A percentile compares a stretch with the other conserved stretches of the same genome.
phyloP scores from a whole-genome alignment of 2,329 filamentous ascomycete species.

The Periconia sp. region DNA sequence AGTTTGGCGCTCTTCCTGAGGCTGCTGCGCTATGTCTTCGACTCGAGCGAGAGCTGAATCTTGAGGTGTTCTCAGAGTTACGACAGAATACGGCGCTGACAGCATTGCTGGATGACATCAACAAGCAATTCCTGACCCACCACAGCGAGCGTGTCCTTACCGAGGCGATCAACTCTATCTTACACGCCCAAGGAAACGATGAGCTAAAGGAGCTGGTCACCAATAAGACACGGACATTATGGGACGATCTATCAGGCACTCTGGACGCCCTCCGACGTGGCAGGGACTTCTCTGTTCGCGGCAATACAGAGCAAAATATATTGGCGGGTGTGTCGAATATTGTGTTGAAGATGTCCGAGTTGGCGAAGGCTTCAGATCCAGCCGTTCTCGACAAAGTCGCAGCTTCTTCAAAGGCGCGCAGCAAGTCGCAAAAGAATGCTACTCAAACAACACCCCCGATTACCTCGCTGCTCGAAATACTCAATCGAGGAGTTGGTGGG shows the following conservation, averaged over 20 bases:
- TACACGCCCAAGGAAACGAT: conserved; percentile 83
- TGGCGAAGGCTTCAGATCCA: conserved; percentile 76
- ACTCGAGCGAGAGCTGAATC: conserved; percentile 81
- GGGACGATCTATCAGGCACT: conserved; percentile 79
- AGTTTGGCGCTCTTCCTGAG: conserved; percentile 86
- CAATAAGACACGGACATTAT: conserved; percentile 75
- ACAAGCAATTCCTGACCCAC: conserved; percentile 91
- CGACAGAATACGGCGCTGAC: conserved; percentile 84
- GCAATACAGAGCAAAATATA: conserved; percentile 65
- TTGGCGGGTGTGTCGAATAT: conserved; percentile 73
- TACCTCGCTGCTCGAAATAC: conserved; percentile 70
- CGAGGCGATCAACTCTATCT: conserved; percentile 78
- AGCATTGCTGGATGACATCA: conserved; percentile 84
- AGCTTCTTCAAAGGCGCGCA: conserved; percentile 45
- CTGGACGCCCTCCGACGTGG: conserved; percentile 70
- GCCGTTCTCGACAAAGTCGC: conserved; percentile 67
- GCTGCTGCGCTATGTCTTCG: conserved; percentile 84
- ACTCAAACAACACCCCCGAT: conserved; percentile 53
- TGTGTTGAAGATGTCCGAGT: conserved; percentile 76
- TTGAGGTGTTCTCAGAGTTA: conserved; percentile 85
- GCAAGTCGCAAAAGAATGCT: conserved; percentile 28
- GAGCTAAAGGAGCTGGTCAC: conserved; percentile 86
- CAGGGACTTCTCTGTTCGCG: conserved; percentile 70
- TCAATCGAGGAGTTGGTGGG: conserved; percentile 70
- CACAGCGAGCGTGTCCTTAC: conserved; percentile 81